Base-by-base conservation (phyloP, 176 grass and related monocot genomes). In the Miscanthus lutarioriparius region DNA sequence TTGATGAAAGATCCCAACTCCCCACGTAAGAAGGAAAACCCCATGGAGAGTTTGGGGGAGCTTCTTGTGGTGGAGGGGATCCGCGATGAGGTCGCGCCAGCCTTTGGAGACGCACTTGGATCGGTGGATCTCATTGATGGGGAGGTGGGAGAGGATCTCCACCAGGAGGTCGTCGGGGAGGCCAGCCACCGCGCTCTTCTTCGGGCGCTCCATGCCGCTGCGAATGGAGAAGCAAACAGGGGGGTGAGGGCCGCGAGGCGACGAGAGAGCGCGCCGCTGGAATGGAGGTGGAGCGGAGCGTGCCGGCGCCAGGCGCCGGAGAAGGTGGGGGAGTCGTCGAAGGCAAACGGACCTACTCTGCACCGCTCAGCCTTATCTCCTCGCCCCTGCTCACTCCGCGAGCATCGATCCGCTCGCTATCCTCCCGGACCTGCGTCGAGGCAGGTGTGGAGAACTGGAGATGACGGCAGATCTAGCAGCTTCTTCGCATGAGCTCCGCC, bases 61-160 rank as follows among this genome's bases (percentile, higher is more conserved):
- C 35, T 78, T 63, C 75, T 63, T 78, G 74, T 22, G 51, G 74
- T 40, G 74, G 53, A 61, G 11, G 33, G 74, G 75, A 3, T 77
- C 53, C 7, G 12, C 75, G 35, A 77, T 77, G 75, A 77, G 75
- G 75, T 62, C 35, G 14, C 33, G 12, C 75, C 75, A 63, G 54
- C 20, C 35, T 23, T 40, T 77, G 53, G 54, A 33, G 51, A 76
- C 74, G 51, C 51, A 58, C 51, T 76, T 76, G 49, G 33, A 58
- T 39, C 67, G 67, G 67, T n/a, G 20, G 17, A 70, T 0, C 2
- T 33, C 28, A 0, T 68, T 37, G 32, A 10, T 1, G 33, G 32
- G 33, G 7, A 37, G 32, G 7, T 16, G 33, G 2, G 33, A 68
- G 66, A 68, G 66, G 66, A 78, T 78, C 11, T 62, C 54, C 35